Evolutionary conservation across 2,329 filamentous ascomycete genomes (phyloP).

Genomic region (Mollisiaceae sp.): DNA sequence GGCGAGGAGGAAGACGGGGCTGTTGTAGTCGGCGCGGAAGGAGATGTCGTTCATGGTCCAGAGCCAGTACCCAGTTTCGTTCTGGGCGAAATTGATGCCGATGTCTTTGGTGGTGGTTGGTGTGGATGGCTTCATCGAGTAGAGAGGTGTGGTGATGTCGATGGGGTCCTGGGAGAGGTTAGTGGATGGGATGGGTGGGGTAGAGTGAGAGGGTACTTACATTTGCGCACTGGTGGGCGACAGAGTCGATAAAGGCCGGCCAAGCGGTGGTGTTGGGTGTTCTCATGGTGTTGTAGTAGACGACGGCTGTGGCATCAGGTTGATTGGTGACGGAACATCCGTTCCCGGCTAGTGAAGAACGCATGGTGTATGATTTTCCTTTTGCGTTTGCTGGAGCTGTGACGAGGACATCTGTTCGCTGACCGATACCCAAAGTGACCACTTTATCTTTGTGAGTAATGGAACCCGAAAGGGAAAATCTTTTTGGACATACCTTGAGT

Average conservation of each 20-base stretch:
- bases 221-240: background rate
- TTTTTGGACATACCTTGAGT: conserved; percentile 11
- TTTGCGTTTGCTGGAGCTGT: conserved; percentile 47
- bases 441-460: background rate
- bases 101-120: conserved; percentile 27
- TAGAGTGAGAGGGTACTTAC: too few species aligned
- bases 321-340: conserved; percentile 53
- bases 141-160: conserved; percentile 30
- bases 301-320: conserved; percentile 59
- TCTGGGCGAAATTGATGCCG: conserved; percentile 48
- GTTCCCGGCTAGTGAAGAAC: conserved; percentile 46
- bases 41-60: conserved; percentile 58
- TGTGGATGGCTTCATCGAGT: conserved; percentile 27
- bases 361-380: conserved; percentile 57
- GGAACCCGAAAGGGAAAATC: background rate
- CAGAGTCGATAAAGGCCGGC: conserved; percentile 16
- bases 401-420: conserved; percentile 52
- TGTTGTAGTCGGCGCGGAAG: conserved; percentile 63
- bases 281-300: conserved; percentile 58
- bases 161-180: conserved; percentile 11
- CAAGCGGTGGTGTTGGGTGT: conserved; percentile 30
- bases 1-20: conserved; percentile 59
- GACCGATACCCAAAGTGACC: conserved; percentile 34
- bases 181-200: too few species aligned
- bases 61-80: conserved; percentile 47